A percentile compares a stretch with the other conserved stretches of the same genome.
Conservation (phyloP, 352 stramenopile species). For the Globisporangium irregulare region DNA sequence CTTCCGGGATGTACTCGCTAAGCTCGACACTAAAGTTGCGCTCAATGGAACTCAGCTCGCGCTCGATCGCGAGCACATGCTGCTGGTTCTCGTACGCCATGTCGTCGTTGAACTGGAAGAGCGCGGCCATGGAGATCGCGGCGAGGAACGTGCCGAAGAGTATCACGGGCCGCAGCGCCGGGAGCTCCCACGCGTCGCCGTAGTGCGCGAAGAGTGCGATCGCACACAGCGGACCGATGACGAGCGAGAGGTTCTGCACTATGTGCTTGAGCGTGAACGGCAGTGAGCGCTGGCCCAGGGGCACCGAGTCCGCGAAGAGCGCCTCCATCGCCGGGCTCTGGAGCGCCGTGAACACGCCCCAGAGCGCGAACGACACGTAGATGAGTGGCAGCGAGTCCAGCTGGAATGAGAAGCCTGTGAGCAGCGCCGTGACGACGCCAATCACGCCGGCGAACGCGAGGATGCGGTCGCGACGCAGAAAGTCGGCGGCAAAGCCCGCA, state of each 20-base stretch:
- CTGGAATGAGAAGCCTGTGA: constrained; percentile 46
- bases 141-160: constrained; percentile 59
- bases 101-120: constrained; percentile 85
- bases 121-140: constrained; percentile 46
- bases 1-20: constrained; percentile 29
- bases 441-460: constrained; percentile 36
- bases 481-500: constrained; percentile 54
- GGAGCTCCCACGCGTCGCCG: constrained; percentile 74
- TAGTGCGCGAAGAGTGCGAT: constrained; percentile 71
- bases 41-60: constrained; percentile 60
- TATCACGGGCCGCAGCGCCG: constrained; percentile 61
- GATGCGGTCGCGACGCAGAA: constrained; percentile 49
- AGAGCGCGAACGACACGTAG: constrained; percentile 67
- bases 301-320: constrained; percentile 83
- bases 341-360: constrained; percentile 77
- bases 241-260: constrained; percentile 46
- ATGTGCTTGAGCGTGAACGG: constrained; percentile 79
- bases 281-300: constrained; percentile 53
- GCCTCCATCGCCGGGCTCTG: constrained; percentile 75
- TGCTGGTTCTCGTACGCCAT: constrained; percentile 64
- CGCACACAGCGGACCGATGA: constrained; percentile 51
- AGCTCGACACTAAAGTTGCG: constrained; percentile 59
- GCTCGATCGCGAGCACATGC: constrained; percentile 49
- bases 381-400: constrained; percentile 43
- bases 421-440: constrained; percentile 32